Base-by-base conservation (phyloP, 2,329 filamentous ascomycete genomes). In the Polychaeton citri region DNA sequence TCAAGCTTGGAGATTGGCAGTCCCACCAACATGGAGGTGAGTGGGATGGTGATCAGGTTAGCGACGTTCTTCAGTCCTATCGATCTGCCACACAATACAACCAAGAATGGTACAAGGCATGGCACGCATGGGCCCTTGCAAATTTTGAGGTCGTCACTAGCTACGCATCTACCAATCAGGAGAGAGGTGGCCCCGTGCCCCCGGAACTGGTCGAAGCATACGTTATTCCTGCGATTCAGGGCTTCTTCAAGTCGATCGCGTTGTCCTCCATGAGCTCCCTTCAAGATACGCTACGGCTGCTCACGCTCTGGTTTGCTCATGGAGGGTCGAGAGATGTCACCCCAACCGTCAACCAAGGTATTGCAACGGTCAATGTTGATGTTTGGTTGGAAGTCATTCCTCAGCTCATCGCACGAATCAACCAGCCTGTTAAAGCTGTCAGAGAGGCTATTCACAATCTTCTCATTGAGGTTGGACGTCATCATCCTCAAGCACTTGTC, bases 371-470 rank as follows among this genome's bases (percentile, higher is more conserved):
- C 46, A 94, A 83, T 52, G 83, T 98, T 38, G 90, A 99, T 59
- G 96, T 88, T 1, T 99, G 90, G 92, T 74, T 99, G 13, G 87
- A 96, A 53, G 92, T 98, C 35, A 95, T 96, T 44, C 90, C 90
- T 21, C 90, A 99, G 54, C 69, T 99, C 33, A 94, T 99, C 58
- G 90, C 90, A 20, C 77, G 90, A 40, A 96, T 99, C 64, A 98
- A 93, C 53, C 90, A 96, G 57, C 85, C 87, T 12, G 95, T 95
- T 58, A 72, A 76, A 45, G 74, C 84, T 17, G 87, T 98, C 7
- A 79, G 93, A 45, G 77, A 82, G 46, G 83, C 88, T 0, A 88
- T 98, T 34, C 90, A 98, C 56, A 85, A 90, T 39, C 67, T 99
- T 3, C 71, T 99, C 21, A 80, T 82, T 2, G 88, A 98, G 57